Conservation (phyloP, 2,329 filamentous ascomycete species). For the Pestalotiopsis fici region DNA sequence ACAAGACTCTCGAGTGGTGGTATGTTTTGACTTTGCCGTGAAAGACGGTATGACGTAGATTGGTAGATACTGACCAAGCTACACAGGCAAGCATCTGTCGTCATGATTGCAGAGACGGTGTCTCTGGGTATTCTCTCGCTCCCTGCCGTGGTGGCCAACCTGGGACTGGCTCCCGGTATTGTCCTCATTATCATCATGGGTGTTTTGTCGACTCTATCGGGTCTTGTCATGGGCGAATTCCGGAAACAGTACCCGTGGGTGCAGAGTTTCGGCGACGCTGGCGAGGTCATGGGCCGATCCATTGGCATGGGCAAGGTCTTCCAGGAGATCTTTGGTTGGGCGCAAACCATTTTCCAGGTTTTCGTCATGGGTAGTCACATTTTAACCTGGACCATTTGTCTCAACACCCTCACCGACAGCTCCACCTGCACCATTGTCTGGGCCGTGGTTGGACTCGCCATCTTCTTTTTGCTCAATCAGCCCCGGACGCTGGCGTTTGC, state of each 20-base stretch:
- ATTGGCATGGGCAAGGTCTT: slow-evolving; percentile 53
- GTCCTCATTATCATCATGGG: slow-evolving; percentile 68
- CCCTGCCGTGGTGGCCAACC: slow-evolving; percentile 70
- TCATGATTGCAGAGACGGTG: slow-evolving; percentile 45
- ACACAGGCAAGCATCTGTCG: slow-evolving; percentile 43
- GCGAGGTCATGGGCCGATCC: slow-evolving; percentile 52
- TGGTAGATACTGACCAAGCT: neutral
- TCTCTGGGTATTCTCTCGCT: slow-evolving; percentile 66
- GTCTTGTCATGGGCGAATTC: slow-evolving; percentile 64
- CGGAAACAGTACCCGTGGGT: slow-evolving; percentile 70
- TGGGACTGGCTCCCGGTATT: slow-evolving; percentile 73
- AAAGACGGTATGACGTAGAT: neutral
- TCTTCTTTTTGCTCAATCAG: slow-evolving; percentile 61
- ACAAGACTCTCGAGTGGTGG: slow-evolving; percentile 40
- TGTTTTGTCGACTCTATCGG: slow-evolving; percentile 66
- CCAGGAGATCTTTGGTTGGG: slow-evolving; percentile 59
- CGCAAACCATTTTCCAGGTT: slow-evolving; percentile 62
- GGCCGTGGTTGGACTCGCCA: slow-evolving; percentile 56
- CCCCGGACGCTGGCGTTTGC: slow-evolving; percentile 65
- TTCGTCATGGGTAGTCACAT: slow-evolving; percentile 72
- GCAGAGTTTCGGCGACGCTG: slow-evolving; percentile 66
- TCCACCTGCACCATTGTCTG: slow-evolving; percentile 66
- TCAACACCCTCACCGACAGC: slow-evolving; percentile 64
- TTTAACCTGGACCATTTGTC: slow-evolving; percentile 67
- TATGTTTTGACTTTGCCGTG: too few species aligned